phyloP scores from a whole-genome alignment of 305 asterid genomes.

The Fraxinus angustifolia region DNA sequence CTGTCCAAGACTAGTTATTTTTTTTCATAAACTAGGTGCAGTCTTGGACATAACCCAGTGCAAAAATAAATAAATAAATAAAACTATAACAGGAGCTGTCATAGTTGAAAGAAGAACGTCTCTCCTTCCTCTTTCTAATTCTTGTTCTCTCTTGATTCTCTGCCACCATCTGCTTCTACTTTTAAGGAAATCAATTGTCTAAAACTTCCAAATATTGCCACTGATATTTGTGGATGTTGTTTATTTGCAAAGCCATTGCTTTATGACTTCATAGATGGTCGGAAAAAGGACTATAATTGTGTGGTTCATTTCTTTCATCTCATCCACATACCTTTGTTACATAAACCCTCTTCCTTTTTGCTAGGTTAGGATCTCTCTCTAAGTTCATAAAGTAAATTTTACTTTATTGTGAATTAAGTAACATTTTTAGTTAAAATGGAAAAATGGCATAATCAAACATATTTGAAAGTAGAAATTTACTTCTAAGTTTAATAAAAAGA shows the following conservation, averaged over 20 bases:
- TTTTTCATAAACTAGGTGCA: not conserved
- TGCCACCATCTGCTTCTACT: slow-evolving; percentile 23
- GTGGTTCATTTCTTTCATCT: slow-evolving; percentile 14
- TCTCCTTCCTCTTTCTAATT: slow-evolving; percentile 1
- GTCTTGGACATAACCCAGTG: not conserved
- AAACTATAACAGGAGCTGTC: no score
- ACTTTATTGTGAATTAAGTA: not conserved
- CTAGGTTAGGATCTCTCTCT: not conserved
- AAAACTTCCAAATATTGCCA: slow-evolving; percentile 37
- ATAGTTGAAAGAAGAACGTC: no score
- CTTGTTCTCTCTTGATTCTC: slow-evolving; percentile 23
- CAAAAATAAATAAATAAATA: no score
- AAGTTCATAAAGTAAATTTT: no score
- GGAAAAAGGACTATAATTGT: not conserved
- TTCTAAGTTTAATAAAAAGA: not conserved
- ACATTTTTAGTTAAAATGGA: not conserved
- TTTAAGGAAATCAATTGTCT: slow-evolving; percentile 23
- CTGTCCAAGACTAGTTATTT: not conserved
- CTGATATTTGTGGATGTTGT: slow-evolving; percentile 6
- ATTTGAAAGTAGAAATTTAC: not conserved
- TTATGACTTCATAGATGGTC: slow-evolving; percentile 25
- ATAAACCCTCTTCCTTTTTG: not conserved
- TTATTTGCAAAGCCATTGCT: slow-evolving; percentile 19
- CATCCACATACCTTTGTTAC: not conserved
- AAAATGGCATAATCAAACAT: not conserved